Evolutionary conservation across 1,139 yeast genomes (phyloP).

Genomic region (Arxiozyma slooffiae): DNA sequence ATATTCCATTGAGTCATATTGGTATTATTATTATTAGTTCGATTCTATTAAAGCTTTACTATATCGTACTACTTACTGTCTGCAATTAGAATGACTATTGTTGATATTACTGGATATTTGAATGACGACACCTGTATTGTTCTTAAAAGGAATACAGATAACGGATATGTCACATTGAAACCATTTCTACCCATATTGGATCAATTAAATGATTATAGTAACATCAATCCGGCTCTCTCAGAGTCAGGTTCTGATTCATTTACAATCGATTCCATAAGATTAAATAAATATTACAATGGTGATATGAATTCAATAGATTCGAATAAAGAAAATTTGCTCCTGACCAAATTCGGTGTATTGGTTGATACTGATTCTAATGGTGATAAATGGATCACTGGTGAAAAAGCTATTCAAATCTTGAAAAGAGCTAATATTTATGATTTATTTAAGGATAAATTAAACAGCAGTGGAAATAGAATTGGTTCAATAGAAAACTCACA

Average conservation of each 20-base stretch:
- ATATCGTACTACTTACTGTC: too few relatives aligned
- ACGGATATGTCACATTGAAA: slow-evolving; percentile 18
- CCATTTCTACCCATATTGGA: slow-evolving; percentile 21
- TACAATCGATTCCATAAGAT: slow-evolving; percentile 7
- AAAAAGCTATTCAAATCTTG: slow-evolving; percentile 19
- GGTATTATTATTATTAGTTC: not conserved
- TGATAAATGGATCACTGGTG: slow-evolving; percentile 25
- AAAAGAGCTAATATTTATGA: slow-evolving; percentile 13
- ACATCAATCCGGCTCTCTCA: not conserved
- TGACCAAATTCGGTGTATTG: slow-evolving; percentile 21
- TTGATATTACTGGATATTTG: slow-evolving; percentile 2
- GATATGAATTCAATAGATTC: not conserved
- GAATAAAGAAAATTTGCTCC: slow-evolving; percentile 14
- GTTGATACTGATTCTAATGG: slow-evolving; percentile 23
- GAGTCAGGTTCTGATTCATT: not conserved
- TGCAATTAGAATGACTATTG: not conserved
- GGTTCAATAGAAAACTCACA: not conserved
- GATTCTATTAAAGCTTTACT: too few relatives aligned
- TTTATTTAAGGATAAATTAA: slow-evolving; percentile 13
- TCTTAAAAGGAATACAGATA: slow-evolving; percentile 14
- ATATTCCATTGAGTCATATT: not conserved
- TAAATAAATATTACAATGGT: slow-evolving; percentile 2
- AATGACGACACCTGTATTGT: slow-evolving; percentile 2
- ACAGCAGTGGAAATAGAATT: not conserved
- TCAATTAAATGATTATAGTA: slow-evolving; percentile 6